These are phyloP conservation scores for Scenedesmus sp. DNA, from an alignment of 163 green algal genomes.

Conservation along the genomic window DNA sequence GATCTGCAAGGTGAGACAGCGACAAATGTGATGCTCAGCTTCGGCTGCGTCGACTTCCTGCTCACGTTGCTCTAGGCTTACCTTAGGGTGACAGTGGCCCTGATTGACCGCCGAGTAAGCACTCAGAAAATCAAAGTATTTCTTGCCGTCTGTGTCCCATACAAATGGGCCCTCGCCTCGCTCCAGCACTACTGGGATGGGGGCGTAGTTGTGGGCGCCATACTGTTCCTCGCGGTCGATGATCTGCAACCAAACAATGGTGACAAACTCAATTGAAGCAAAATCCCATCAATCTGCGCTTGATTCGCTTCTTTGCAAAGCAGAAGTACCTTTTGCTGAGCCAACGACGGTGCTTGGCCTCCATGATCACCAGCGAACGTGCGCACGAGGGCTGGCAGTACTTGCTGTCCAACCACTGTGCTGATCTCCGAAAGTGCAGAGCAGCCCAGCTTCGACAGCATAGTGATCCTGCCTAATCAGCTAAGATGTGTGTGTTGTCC, in stretches of 20 bases:
- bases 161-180: slow-evolving; percentile 86
- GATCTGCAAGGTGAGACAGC: slow-evolving; percentile 72
- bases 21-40: not conserved
- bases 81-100: slow-evolving; percentile 95
- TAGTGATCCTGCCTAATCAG: not conserved
- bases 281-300: not conserved
- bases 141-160: slow-evolving; percentile 94
- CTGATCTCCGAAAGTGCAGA: slow-evolving; percentile 11
- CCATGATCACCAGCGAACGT: slow-evolving; percentile 19
- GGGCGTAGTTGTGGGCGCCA: slow-evolving; percentile 95
- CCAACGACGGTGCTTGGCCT: slow-evolving; percentile 15
- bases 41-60: not conserved
- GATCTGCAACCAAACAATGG: slow-evolving; percentile 69
- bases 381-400: not conserved
- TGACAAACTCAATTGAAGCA: not conserved
- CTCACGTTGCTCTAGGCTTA: slow-evolving; percentile 43
- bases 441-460: not conserved
- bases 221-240: slow-evolving; percentile 91
- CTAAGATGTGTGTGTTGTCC: not conserved
- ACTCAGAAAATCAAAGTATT: slow-evolving; percentile 94
- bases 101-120: slow-evolving; percentile 96
- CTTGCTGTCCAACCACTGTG: not conserved
- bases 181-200: slow-evolving; percentile 91
- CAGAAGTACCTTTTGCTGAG: slow-evolving; percentile 26
- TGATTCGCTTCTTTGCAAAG: not conserved